Evolutionary conservation across 371 early-diverging fungal genomes (phyloP).

Genomic region (Circinella minor): DNA sequence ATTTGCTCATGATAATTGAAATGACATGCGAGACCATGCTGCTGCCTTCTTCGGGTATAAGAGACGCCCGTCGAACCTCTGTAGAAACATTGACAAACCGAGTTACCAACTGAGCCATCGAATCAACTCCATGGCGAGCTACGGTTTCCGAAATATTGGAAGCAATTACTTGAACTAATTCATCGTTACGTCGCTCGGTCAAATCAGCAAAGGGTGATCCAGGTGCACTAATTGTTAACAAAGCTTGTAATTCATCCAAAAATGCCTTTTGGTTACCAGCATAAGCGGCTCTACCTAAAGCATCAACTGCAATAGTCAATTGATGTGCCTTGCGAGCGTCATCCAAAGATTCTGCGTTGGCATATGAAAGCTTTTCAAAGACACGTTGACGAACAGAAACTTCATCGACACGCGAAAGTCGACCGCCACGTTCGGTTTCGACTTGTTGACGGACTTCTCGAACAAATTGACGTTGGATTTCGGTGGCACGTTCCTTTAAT

Average conservation of each 20-base stretch:
- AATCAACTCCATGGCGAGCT: slow-evolving; percentile 71
- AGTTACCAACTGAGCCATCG: slow-evolving; percentile 72
- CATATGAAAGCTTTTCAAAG: slow-evolving; percentile 68
- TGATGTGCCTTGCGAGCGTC: slow-evolving; percentile 60
- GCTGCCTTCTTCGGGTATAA: slow-evolving; percentile 89
- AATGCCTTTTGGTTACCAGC: slow-evolving; percentile 61
- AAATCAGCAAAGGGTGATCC: slow-evolving; percentile 46
- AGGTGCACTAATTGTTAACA: slow-evolving; percentile 44
- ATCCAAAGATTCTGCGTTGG: slow-evolving; percentile 66
- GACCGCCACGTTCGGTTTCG: slow-evolving; percentile 90
- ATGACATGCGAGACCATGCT: slow-evolving; percentile 79
- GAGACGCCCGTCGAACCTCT: slow-evolving; percentile 80
- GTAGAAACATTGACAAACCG: slow-evolving; percentile 75
- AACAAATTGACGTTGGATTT: slow-evolving; percentile 61
- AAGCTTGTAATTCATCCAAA: slow-evolving; percentile 68
- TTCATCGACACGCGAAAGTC: slow-evolving; percentile 84
- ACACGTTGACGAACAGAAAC: slow-evolving; percentile 75
- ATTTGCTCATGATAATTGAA: slow-evolving; percentile 73
- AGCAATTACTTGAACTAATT: slow-evolving; percentile 70
- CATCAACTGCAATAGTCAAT: slow-evolving; percentile 58
- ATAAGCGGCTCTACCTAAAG: slow-evolving; percentile 52
- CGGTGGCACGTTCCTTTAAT: slow-evolving; percentile 54
- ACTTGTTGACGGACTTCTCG: slow-evolving; percentile 79
- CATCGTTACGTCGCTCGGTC: slow-evolving; percentile 61
- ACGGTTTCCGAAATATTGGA: slow-evolving; percentile 65